phyloP scores from a whole-genome alignment of 306 rosid genomes.

The Citrullus colocynthis region DNA sequence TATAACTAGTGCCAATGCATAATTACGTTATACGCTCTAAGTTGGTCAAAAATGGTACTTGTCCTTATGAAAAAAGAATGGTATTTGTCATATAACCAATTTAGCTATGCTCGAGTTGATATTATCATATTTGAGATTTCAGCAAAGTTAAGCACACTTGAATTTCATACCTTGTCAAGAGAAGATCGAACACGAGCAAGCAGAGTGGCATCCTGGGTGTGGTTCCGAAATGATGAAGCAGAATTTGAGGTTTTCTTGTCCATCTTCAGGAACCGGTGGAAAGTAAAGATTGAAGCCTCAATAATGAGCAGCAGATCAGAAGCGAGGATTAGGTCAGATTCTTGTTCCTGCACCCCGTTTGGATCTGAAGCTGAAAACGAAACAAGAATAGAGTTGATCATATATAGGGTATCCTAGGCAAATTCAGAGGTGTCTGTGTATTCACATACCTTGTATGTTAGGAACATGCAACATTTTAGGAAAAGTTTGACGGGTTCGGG shows the following conservation, averaged over 20 bases:
- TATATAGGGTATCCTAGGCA: neutral
- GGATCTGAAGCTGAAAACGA: constrained; percentile 50
- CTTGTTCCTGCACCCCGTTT: constrained; percentile 39
- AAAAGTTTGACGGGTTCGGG: constrained; percentile 47
- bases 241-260: constrained; percentile 61
- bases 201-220: constrained; percentile 54
- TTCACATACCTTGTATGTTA: constrained; percentile 46
- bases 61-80: no score
- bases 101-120: no score
- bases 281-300: constrained; percentile 63
- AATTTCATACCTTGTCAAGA: constrained; percentile 54
- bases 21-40: neutral
- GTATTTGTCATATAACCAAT: no score
- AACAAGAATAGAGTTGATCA: neutral
- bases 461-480: constrained; percentile 86
- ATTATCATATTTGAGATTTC: neutral
- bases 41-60: no score
- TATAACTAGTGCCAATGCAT: neutral
- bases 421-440: neutral
- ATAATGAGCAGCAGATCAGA: constrained; percentile 58
- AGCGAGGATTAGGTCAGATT: constrained; percentile 50
- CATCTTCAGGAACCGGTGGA: constrained; percentile 63
- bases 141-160: neutral
- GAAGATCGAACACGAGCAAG: constrained; percentile 62
- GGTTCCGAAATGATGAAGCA: constrained; percentile 48